Percentiles rank a stretch among this genome's conserved stretches.
Evolutionary conservation across 345 rosid species (phyloP).

Genomic region (Brassica juncea): DNA sequence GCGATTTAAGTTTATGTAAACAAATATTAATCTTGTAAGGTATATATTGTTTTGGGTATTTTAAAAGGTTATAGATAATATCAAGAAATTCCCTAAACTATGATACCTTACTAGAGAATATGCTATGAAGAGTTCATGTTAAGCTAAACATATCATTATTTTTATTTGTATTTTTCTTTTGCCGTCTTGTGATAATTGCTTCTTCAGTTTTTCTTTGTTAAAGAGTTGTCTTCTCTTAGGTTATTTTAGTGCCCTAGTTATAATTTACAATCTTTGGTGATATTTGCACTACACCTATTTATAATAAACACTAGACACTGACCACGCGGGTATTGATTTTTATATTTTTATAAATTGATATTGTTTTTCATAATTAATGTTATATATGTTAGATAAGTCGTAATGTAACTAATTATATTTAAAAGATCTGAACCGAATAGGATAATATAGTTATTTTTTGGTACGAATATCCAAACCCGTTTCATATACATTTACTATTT

Average conservation of each 20-base stretch:
- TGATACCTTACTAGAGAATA: not conserved
- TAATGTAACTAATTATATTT: too few species aligned
- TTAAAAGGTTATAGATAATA: not conserved
- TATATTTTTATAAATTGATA: too few species aligned
- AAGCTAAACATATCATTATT: not conserved
- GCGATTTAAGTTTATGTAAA: not conserved
- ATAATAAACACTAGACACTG: not conserved
- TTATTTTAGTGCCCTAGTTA: not conserved
- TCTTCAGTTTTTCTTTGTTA: not conserved
- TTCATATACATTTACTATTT: too few species aligned
- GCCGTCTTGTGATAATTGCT: constrained; percentile 1
- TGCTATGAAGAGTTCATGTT: not conserved
- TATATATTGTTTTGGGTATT: not conserved
- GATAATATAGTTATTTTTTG: too few species aligned
- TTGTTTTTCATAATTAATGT: too few species aligned
- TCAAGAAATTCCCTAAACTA: not conserved
- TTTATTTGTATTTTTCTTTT: not conserved
- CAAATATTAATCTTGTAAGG: not conserved
- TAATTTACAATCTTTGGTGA: constrained; percentile 4
- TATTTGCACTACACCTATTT: not conserved
- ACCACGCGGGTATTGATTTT: too few species aligned
- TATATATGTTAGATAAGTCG: too few species aligned
- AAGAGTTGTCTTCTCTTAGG: not conserved
- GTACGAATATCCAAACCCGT: too few species aligned
- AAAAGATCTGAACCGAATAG: too few species aligned